A percentile compares a stretch with the other conserved stretches of the same genome.
Conservation (phyloP, 2,329 filamentous ascomycete genomes). For the Tolypocladium paradoxum region DNA sequence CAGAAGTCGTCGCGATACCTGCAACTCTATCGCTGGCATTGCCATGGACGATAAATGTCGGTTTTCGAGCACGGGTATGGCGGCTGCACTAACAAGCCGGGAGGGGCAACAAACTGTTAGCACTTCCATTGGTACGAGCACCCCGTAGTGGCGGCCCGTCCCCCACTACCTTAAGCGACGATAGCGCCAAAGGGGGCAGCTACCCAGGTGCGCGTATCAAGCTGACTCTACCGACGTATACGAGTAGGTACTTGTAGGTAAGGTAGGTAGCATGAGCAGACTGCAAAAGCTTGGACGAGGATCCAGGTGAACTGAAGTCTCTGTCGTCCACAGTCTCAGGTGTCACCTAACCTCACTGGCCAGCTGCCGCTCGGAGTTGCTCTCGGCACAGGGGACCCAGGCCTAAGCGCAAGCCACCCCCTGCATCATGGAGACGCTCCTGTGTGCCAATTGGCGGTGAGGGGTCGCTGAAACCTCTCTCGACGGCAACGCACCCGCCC, state of each 20-base stretch:
- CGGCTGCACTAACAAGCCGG: background rate
- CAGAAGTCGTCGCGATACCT: background rate
- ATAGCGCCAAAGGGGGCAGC: background rate
- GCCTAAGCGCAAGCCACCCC: background rate
- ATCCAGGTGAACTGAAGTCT: background rate
- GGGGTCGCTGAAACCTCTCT: slow-evolving; percentile 2
- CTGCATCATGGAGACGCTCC: background rate
- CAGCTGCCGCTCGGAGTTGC: too few species aligned
- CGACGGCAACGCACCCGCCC: too few species aligned
- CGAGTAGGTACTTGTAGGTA: too few species aligned
- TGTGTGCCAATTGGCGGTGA: slow-evolving; percentile 3
- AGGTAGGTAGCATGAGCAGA: background rate
- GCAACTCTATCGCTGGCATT: background rate
- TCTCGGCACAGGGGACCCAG: background rate
- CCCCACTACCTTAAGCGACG: background rate
- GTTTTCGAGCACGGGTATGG: background rate
- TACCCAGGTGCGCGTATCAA: too few species aligned
- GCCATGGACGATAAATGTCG: background rate
- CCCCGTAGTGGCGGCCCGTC: background rate
- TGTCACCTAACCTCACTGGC: too few species aligned
- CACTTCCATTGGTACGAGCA: too few species aligned
- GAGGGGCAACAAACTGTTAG: background rate
- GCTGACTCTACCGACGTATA: too few species aligned
- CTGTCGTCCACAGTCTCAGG: background rate
- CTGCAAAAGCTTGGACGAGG: background rate